Conservation (phyloP, 78 protist species). For the Dictyostelium brefeldianum region DNA sequence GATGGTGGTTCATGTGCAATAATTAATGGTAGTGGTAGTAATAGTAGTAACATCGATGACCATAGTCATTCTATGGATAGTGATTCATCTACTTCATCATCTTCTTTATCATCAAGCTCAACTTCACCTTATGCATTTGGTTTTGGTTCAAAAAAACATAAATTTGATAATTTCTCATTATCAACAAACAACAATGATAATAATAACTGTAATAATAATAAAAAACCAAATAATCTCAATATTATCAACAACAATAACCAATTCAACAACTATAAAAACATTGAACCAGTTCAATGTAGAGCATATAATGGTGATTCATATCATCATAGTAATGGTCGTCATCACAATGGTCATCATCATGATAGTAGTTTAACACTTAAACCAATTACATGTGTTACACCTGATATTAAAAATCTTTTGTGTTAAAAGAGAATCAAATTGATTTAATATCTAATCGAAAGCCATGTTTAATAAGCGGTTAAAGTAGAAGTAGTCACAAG, state of each 20-base stretch:
- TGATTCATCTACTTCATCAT: neutral
- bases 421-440: conserved; percentile 14
- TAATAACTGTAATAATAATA: neutral
- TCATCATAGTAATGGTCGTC: neutral
- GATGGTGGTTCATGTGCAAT: neutral
- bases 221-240: neutral
- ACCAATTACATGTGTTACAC: conserved; percentile 19
- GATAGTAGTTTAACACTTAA: neutral
- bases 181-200: neutral
- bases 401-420: conserved; percentile 34
- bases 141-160: conserved; percentile 7
- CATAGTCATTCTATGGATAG: neutral
- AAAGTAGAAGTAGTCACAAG: neutral
- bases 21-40: neutral
- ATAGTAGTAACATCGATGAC: neutral
- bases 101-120: neutral
- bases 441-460: conserved; percentile 3
- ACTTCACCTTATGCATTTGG: conserved; percentile 23
- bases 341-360: neutral
- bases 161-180: conserved; percentile 11
- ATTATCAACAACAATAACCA: neutral
- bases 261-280: neutral
- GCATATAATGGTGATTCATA: neutral
- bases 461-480: conserved; percentile 7
- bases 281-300: conserved; percentile 3